Percentiles rank a stretch among this genome's conserved stretches.
Conservation (phyloP, 2,329 filamentous ascomycete genomes). For the Pseudopyricularia cyperi region DNA sequence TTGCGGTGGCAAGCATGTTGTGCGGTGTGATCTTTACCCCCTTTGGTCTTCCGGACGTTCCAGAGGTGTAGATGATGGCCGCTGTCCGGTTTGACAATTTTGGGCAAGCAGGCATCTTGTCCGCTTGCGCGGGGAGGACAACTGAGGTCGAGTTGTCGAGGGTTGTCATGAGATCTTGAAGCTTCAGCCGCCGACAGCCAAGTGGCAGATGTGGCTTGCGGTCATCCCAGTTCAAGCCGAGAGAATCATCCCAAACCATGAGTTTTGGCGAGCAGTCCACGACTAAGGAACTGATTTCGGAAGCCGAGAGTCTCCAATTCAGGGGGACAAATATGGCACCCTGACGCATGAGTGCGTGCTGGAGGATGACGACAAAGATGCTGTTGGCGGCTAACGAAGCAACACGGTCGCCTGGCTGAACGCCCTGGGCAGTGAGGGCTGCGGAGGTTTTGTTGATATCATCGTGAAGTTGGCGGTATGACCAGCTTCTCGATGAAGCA, state of each 20-base stretch:
- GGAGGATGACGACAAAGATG: constrained; percentile 3
- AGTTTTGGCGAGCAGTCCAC: constrained; percentile 2
- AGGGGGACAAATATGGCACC: constrained; percentile 5
- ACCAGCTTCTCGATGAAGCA: neutral
- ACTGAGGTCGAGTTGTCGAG: neutral
- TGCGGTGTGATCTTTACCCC: constrained; percentile 3
- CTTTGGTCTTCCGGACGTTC: constrained; percentile 3
- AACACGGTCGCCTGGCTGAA: constrained; percentile 2
- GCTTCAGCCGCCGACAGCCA: neutral
- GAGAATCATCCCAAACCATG: neutral
- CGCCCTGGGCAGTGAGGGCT: neutral
- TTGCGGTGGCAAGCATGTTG: constrained; percentile 1
- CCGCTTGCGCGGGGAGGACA: neutral
- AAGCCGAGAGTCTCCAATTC: constrained; percentile 4
- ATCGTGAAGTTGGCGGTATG: constrained; percentile 2
- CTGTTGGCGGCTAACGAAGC: constrained; percentile 3
- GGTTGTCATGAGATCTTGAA: neutral
- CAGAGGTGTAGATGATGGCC: constrained; percentile 4
- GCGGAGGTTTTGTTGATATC: neutral
- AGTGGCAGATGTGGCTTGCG: neutral
- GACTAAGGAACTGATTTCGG: neutral
- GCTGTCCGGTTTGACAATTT: neutral
- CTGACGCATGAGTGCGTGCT: constrained; percentile 2
- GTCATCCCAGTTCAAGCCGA: neutral
- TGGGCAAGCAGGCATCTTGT: neutral